phyloP scores from a whole-genome alignment of 2,329 filamentous ascomycete species.

The Paraconiothyrium sp. region DNA sequence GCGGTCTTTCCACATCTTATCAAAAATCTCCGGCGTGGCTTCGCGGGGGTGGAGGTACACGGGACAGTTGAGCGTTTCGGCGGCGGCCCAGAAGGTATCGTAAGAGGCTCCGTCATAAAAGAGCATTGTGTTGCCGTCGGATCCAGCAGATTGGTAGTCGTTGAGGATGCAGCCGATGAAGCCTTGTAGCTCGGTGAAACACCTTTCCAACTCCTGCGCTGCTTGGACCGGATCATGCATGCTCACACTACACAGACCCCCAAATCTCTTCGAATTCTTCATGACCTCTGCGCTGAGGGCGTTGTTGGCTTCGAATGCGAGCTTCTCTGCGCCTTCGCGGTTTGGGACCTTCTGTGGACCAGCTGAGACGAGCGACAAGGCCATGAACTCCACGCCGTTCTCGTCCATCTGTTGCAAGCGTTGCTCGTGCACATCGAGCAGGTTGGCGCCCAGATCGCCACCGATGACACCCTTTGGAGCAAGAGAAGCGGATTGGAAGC shows the following conservation, averaged over 20 bases:
- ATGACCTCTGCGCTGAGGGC: slow-evolving; percentile 56
- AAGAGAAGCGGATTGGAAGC: slow-evolving; percentile 48
- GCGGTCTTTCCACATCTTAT: slow-evolving; percentile 67
- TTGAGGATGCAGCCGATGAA: slow-evolving; percentile 56
- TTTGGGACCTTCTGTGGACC: slow-evolving; percentile 59
- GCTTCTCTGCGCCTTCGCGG: slow-evolving; percentile 52
- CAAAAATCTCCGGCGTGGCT: slow-evolving; percentile 63
- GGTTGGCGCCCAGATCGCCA: slow-evolving; percentile 62
- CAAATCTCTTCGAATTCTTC: slow-evolving; percentile 52
- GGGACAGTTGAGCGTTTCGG: slow-evolving; percentile 68
- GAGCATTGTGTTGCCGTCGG: slow-evolving; percentile 68
- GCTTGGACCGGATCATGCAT: slow-evolving; percentile 64
- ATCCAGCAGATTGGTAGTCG: slow-evolving; percentile 67
- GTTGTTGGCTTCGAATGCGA: slow-evolving; percentile 56
- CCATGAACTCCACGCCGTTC: slow-evolving; percentile 58
- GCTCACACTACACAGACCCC: slow-evolving; percentile 50
- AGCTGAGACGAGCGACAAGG: slow-evolving; percentile 59
- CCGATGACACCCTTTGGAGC: slow-evolving; percentile 64
- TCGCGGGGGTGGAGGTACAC: slow-evolving; percentile 71
- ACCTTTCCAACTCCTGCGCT: slow-evolving; percentile 61
- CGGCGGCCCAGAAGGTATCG: slow-evolving; percentile 69
- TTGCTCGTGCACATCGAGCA: slow-evolving; percentile 57
- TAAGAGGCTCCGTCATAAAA: slow-evolving; percentile 71
- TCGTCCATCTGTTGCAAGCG: slow-evolving; percentile 55
- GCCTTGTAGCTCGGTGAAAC: slow-evolving; percentile 58